phyloP scores from a whole-genome alignment of 345 rosid species.

The Litchi chinensis region DNA sequence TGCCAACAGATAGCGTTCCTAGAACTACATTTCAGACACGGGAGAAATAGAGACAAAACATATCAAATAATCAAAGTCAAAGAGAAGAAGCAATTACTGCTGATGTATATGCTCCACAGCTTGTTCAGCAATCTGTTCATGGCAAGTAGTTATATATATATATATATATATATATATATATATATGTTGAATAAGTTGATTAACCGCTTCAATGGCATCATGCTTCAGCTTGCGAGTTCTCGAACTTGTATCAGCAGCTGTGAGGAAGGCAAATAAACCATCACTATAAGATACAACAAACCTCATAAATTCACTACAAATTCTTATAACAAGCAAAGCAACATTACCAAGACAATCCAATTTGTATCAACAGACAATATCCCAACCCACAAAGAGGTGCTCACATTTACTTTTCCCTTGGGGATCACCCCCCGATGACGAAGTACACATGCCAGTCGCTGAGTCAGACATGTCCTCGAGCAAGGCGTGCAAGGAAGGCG shows the following conservation, averaged over 20 bases:
- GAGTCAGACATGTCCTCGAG: conserved; percentile 82
- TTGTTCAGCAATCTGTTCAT: conserved; percentile 98
- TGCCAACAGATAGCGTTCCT: too few relatives aligned
- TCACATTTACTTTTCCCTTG: conserved; percentile 94
- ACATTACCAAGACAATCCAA: neutral
- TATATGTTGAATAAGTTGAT: conserved; percentile 87
- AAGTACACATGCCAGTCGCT: conserved; percentile 62
- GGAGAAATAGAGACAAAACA: neutral
- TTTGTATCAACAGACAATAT: neutral
- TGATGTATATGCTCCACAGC: conserved; percentile 99
- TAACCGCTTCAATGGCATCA: conserved; percentile 93
- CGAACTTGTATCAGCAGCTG: conserved; percentile 96
- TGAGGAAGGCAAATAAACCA: conserved; percentile 22
- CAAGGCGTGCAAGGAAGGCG: conserved; percentile 89
- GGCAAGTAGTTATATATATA: conserved; percentile 74
- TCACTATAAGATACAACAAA: conserved; percentile 15
- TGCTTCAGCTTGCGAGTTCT: conserved; percentile 90
- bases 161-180: too few relatives aligned
- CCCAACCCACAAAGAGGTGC: neutral
- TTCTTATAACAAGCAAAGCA: neutral
- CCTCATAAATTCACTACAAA: neutral
- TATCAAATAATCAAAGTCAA: conserved; percentile 7
- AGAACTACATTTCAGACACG: too few relatives aligned
- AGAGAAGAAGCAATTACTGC: conserved; percentile 50
- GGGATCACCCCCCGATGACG: conserved; percentile 98